Conservation (phyloP, 1,284 basidiomycete species). For the Albatrellus sp. region DNA sequence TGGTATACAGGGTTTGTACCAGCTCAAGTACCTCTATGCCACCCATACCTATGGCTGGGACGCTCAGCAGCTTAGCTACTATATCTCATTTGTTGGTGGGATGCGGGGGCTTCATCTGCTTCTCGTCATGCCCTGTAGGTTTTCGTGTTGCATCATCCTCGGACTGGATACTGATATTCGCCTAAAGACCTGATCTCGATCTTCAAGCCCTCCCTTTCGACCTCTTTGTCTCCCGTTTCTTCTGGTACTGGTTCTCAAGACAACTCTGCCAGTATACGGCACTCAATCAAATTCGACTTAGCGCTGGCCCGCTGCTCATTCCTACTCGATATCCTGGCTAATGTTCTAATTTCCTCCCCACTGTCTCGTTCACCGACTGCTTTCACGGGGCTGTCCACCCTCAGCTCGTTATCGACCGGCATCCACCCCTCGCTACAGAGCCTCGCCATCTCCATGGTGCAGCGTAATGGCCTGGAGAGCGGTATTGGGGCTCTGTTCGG, state of each 20-base stretch:
- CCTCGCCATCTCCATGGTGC: conserved; percentile 55
- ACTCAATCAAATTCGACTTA: conserved; percentile 62
- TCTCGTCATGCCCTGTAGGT: conserved; percentile 42
- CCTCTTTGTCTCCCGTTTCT: conserved; percentile 6
- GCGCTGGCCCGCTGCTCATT: conserved; percentile 46
- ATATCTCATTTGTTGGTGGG: conserved; percentile 40
- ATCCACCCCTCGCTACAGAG: conserved; percentile 56
- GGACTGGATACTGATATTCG: conserved; percentile 8
- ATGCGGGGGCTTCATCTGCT: conserved; percentile 41
- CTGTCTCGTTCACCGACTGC: conserved; percentile 33
- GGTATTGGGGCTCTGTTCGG: conserved; percentile 42
- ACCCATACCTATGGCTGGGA: conserved; percentile 44
- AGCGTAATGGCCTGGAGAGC: conserved; percentile 30
- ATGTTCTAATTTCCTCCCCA: conserved; percentile 40
- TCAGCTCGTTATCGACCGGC: conserved; percentile 51
- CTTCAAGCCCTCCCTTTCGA: conserved; percentile 29
- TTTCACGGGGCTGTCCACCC: conserved; percentile 43
- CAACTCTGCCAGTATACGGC: conserved; percentile 36
- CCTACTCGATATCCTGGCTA: conserved; percentile 51
- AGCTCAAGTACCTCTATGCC: conserved; percentile 52
- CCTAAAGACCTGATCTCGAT: conserved; percentile 27
- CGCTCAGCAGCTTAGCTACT: conserved; percentile 43
- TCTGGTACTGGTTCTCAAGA: conserved; percentile 18
- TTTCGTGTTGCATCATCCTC: background rate
- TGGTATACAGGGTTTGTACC: conserved; percentile 33